phyloP scores from a whole-genome alignment of 192 early-diverging fungal genomes.

The Rhizoclosmatium sp. region DNA sequence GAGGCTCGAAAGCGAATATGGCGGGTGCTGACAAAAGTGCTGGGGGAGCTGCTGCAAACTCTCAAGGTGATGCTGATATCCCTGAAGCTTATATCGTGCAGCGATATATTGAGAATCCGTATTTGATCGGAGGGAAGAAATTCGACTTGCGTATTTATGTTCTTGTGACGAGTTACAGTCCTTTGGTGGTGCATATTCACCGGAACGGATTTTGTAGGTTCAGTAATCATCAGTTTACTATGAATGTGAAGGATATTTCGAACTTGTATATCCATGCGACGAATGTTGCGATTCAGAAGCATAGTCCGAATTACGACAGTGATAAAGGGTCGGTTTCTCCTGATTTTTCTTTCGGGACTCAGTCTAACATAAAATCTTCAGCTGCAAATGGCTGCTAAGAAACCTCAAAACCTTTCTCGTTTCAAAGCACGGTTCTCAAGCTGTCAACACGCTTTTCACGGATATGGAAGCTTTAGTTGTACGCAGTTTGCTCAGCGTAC shows the following conservation, averaged over 20 bases:
- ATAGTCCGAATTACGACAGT: constrained; percentile 63
- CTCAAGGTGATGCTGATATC: constrained; percentile 12
- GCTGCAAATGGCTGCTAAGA: constrained; percentile 66
- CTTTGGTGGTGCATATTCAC: constrained; percentile 67
- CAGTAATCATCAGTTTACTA: constrained; percentile 65
- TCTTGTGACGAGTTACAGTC: constrained; percentile 67
- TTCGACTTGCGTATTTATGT: constrained; percentile 71
- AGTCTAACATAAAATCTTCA: background rate
- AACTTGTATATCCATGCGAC: constrained; percentile 72
- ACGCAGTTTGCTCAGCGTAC: constrained; percentile 63
- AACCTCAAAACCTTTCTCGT: constrained; percentile 63
- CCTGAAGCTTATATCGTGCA: constrained; percentile 74
- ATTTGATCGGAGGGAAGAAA: constrained; percentile 71
- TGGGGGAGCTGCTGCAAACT: background rate
- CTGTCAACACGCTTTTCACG: constrained; percentile 60
- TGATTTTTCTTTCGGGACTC: no score
- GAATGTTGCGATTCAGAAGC: constrained; percentile 72
- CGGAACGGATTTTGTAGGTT: constrained; percentile 73
- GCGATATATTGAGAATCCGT: constrained; percentile 69
- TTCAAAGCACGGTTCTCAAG: constrained; percentile 58
- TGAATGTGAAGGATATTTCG: constrained; percentile 72
- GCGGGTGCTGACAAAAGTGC: background rate
- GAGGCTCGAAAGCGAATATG: constrained; percentile 11
- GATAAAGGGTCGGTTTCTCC: constrained; percentile 51
- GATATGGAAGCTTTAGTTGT: constrained; percentile 71